Evolutionary conservation across 768 basidiomycete species (phyloP).

Genomic region (Cubamyces lactineus): DNA sequence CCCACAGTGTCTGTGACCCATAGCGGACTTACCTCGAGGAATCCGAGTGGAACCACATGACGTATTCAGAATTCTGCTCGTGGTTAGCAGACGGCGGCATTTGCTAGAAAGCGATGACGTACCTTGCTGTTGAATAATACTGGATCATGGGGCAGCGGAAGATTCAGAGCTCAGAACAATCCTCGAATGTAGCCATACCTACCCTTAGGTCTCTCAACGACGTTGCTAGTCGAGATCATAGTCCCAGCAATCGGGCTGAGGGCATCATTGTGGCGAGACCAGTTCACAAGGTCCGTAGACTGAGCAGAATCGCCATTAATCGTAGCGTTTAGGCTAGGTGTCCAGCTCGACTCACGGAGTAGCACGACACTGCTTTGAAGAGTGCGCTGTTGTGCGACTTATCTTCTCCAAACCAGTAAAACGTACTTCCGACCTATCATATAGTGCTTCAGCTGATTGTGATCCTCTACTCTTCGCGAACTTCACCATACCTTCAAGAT

Average conservation of each 20-base stretch:
- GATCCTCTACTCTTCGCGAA: not conserved
- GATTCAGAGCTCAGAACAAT: not conserved
- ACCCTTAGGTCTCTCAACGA: conserved; percentile 70
- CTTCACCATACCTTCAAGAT: conserved; percentile 49
- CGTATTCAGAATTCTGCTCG: conserved; percentile 58
- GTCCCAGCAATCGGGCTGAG: conserved; percentile 56
- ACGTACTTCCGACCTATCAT: conserved; percentile 53
- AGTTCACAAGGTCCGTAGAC: conserved; percentile 56
- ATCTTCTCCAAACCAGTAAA: conserved; percentile 68
- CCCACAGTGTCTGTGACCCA: not conserved
- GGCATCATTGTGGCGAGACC: conserved; percentile 63
- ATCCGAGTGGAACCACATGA: conserved; percentile 76
- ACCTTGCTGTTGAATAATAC: conserved; percentile 59
- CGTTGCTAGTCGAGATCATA: conserved; percentile 57
- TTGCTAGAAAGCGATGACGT: conserved; percentile 2
- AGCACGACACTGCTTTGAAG: conserved; percentile 64
- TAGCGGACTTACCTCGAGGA: conserved; percentile 50
- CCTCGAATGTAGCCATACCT: not conserved
- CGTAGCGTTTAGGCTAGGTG: not conserved
- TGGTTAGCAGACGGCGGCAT: not conserved
- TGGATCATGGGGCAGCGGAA: conserved; percentile 24
- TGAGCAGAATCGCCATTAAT: conserved; percentile 12
- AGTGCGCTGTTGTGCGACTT: conserved; percentile 57
- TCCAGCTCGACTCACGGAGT: conserved; percentile 41
- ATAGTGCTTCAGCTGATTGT: not conserved